Evolutionary conservation across 1,284 basidiomycete species (phyloP), one percentile per base, ranked within the genome.

Genomic region (Papiliotrema nemorosa): DNA sequence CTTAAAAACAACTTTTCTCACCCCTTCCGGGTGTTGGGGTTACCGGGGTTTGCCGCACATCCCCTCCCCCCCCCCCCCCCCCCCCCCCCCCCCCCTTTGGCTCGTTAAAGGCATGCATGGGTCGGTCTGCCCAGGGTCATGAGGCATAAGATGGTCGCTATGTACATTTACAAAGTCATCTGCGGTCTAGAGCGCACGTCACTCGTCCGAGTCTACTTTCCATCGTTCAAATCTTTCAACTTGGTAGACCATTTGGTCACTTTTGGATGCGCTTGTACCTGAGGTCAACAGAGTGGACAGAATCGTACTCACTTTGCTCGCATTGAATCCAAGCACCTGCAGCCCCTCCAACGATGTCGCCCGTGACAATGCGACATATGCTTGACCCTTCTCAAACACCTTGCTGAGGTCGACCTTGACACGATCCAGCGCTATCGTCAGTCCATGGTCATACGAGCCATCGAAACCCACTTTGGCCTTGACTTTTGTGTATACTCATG

Each of bases 301-400:
- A 38, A 29, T 10, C 16, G 21, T 4, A 46, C n/a, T 60, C 60
- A 88, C 90, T 79, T 92, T 94, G 29, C 73, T 80, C 0, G 85
- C 76, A 59, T 88, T 82, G 71, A 98, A 98, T 36, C 88, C 84
- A 3, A 88, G 76, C 1, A 97, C 88, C 69, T 98, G 91, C 21
- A 98, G 79, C 1, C 92, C 90, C 9, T 93, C 86, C 40, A 98
- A 77, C 9, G 84, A 86, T 0, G 92, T 96, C 2, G 96, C 96
- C 29, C 96, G 89, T 21, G 92, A 96, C 16, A 98, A 79, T 0
- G 96, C 94, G 26, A 97, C 93, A 64, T 98, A 97, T 31, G 91
- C 91, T 47, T 74, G 71, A 81, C 90, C 90, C 73, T 91, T 93
- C 75, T 96, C 92, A 62, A 97, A 79, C 16, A 77, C 73, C 50